These are phyloP conservation scores for Schwanniomyces vanrijiae DNA, from an alignment of 805 yeast species.

Conservation along the genomic window DNA sequence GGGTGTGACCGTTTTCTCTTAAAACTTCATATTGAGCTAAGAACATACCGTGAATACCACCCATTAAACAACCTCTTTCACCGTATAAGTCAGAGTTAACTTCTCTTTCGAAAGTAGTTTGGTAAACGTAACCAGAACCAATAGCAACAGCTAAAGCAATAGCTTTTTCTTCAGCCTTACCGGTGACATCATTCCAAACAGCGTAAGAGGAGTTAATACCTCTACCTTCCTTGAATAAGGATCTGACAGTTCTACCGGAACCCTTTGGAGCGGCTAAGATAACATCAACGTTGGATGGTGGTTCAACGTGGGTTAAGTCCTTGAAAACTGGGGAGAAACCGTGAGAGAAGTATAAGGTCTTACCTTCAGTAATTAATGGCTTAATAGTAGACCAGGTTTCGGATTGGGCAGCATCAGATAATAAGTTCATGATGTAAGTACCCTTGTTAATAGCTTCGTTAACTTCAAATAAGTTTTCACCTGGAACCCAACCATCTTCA, in stretches of 20 bases:
- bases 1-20: constrained; percentile 99
- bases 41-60: constrained; percentile 99
- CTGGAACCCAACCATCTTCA: constrained; percentile 99
- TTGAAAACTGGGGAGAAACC: constrained; percentile 99
- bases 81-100: constrained; percentile 99
- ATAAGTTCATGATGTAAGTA: constrained; percentile 94
- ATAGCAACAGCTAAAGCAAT: constrained; percentile 98
- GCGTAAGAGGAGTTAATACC: constrained; percentile 99
- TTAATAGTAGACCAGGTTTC: constrained; percentile 90
- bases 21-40: constrained; percentile 99
- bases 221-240: constrained; percentile 99
- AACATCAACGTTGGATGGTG: constrained; percentile 93
- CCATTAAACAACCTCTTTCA: constrained; percentile 99
- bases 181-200: constrained; percentile 98
- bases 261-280: constrained; percentile 99
- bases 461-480: constrained; percentile 95
- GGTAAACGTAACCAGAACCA: constrained; percentile 99
- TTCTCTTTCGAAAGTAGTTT: constrained; percentile 98
- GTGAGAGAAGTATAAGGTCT: constrained; percentile 98
- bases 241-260: constrained; percentile 99
- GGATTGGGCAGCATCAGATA: constrained; percentile 99
- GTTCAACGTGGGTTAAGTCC: constrained; percentile 92
- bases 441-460: constrained; percentile 91
- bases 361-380: constrained; percentile 93
- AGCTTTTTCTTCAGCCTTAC: constrained; percentile 99